Evolutionary conservation across 192 early-diverging fungal genomes (phyloP).

Genomic region (Globomyces pollinis-pini): DNA sequence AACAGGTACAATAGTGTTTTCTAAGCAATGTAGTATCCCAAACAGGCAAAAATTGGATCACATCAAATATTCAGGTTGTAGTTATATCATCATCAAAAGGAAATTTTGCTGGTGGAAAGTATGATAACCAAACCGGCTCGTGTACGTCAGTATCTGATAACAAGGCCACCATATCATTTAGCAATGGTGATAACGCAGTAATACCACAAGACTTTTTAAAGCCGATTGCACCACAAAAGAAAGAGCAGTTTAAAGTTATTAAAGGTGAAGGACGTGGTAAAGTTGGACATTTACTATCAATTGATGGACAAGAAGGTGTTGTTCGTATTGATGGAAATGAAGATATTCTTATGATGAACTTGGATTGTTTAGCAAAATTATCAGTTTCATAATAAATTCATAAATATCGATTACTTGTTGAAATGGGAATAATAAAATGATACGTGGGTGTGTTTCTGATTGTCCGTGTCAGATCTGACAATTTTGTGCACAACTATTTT

Average conservation of each 20-base stretch:
- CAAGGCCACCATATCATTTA: conserved; percentile 9
- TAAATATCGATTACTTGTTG: background rate
- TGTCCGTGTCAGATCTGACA: background rate
- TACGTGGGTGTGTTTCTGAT: background rate
- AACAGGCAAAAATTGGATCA: conserved; percentile 14
- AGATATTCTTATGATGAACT: conserved; percentile 13
- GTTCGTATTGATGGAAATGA: conserved; percentile 21
- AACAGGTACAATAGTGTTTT: conserved; percentile 6
- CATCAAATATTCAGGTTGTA: conserved; percentile 18
- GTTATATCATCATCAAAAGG: background rate
- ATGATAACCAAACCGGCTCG: conserved; percentile 15
- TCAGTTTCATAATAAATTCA: background rate
- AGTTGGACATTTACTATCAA: conserved; percentile 22
- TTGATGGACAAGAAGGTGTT: conserved; percentile 28
- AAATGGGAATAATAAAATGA: background rate
- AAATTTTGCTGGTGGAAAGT: conserved; percentile 10
- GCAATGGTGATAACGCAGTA: background rate
- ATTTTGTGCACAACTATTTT: background rate
- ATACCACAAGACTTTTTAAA: conserved; percentile 15
- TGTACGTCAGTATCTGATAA: conserved; percentile 9
- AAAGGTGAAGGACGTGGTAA: conserved; percentile 13
- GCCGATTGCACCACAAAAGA: conserved; percentile 21
- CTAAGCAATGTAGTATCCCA: conserved; percentile 5
- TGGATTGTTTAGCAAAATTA: conserved; percentile 14
- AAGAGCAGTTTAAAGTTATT: conserved; percentile 23